Evolutionary conservation across 2,329 filamentous ascomycete species (phyloP).

Genomic region (Leptographium radiaticola): DNA sequence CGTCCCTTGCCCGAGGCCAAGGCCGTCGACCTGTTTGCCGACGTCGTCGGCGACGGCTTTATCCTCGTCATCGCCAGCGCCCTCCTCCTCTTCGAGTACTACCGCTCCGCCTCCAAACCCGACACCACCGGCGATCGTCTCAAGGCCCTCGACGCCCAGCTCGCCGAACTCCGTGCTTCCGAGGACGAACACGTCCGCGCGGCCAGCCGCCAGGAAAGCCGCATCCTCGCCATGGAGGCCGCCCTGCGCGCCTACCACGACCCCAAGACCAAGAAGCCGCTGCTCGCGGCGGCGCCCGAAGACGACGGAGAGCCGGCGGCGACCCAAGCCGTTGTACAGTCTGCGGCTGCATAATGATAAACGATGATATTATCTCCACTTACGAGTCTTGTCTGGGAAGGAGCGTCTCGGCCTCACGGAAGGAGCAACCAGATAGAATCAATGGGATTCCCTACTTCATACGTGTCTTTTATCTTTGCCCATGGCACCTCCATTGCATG

Average conservation of each 20-base stretch:
- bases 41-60: slow-evolving; percentile 50
- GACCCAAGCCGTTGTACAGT: neutral
- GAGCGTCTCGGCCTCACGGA: neutral
- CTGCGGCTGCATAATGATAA: too few relatives aligned
- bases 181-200: slow-evolving; percentile 38
- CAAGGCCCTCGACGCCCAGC: slow-evolving; percentile 31
- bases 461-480: too few relatives aligned
- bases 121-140: slow-evolving; percentile 42
- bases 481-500: neutral
- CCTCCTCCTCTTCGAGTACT: slow-evolving; percentile 49
- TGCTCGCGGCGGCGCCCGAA: slow-evolving; percentile 26
- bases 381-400: neutral
- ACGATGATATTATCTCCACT: too few relatives aligned
- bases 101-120: slow-evolving; percentile 45
- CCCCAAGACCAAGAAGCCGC: slow-evolving; percentile 42
- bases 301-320: neutral
- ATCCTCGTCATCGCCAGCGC: slow-evolving; percentile 45
- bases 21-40: slow-evolving; percentile 53
- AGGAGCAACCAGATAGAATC: neutral
- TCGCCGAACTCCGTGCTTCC: slow-evolving; percentile 35
- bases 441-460: neutral
- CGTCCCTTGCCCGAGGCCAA: slow-evolving; percentile 49
- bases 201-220: slow-evolving; percentile 27
- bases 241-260: slow-evolving; percentile 37
- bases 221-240: slow-evolving; percentile 40